Conservation (phyloP, 352 stramenopile genomes). For the Pythium monospermum region DNA sequence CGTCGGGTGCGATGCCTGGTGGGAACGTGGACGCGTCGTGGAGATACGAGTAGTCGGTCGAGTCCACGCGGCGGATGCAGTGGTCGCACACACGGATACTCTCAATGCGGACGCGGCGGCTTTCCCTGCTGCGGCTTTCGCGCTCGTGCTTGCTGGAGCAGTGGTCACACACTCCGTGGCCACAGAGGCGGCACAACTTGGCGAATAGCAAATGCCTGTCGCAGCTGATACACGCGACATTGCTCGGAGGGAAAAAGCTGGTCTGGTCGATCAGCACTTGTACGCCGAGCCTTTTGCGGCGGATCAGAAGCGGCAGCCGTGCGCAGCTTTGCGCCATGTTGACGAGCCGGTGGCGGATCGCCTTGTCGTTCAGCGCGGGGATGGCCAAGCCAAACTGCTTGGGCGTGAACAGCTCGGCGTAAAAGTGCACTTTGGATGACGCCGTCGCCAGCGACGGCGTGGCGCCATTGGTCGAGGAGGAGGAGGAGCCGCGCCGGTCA, state of each 20-base stretch:
- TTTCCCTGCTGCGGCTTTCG: constrained; percentile 12
- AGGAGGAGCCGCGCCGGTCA: background rate
- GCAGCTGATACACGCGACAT: constrained; percentile 54
- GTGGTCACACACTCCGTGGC: constrained; percentile 47
- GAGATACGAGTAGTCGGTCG: constrained; percentile 45
- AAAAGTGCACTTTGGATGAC: constrained; percentile 20
- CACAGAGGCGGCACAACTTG: constrained; percentile 58
- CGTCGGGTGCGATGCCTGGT: constrained; percentile 24
- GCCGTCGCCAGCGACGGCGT: no score
- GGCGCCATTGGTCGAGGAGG: no score
- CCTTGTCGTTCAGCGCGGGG: constrained; percentile 4
- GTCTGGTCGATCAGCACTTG: constrained; percentile 42
- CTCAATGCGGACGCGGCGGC: constrained; percentile 15
- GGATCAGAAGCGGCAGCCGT: constrained; percentile 41
- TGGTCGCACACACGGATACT: constrained; percentile 43
- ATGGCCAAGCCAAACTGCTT: constrained; percentile 16
- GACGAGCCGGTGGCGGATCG: constrained; percentile 17
- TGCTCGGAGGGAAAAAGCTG: constrained; percentile 39
- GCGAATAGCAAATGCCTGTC: constrained; percentile 39
- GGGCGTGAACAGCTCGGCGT: constrained; percentile 22
- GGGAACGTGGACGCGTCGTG: constrained; percentile 19
- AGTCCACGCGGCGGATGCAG: constrained; percentile 49
- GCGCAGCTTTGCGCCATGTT: constrained; percentile 12
- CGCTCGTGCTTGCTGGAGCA: constrained; percentile 36
- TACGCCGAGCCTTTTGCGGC: constrained; percentile 45